Evolutionary conservation across 306 rosid genomes (phyloP).

Genomic region (Aeschynomene evenia): DNA sequence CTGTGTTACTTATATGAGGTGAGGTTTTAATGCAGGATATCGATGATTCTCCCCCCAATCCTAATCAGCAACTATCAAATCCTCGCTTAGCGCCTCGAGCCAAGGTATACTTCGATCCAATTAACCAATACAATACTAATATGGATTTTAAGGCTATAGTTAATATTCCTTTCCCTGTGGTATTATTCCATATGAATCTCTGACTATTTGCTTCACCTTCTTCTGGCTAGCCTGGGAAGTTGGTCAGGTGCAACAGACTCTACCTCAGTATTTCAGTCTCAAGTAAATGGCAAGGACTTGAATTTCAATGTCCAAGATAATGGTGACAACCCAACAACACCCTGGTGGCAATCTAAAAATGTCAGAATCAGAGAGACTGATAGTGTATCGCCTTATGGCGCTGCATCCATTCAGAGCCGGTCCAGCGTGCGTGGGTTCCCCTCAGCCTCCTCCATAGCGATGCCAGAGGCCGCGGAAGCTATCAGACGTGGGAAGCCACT

Average conservation of each 20-base stretch:
- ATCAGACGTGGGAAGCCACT: constrained; percentile 61
- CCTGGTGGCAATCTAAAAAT: constrained; percentile 64
- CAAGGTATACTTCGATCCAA: constrained; percentile 48
- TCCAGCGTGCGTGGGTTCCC: constrained; percentile 79
- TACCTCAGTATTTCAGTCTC: constrained; percentile 44
- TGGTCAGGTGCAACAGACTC: constrained; percentile 47
- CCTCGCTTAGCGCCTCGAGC: constrained; percentile 72
- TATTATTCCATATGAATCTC: constrained; percentile 12
- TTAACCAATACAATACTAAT: neutral
- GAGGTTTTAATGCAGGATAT: constrained; percentile 62
- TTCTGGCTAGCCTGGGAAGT: constrained; percentile 83
- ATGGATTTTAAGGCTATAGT: neutral
- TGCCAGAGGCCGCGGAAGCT: constrained; percentile 90
- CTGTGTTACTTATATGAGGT: constrained; percentile 10
- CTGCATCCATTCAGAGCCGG: constrained; percentile 38
- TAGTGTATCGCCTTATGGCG: constrained; percentile 31
- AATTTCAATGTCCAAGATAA: constrained; percentile 41
- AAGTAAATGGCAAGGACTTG: constrained; percentile 41
- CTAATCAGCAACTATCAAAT: constrained; percentile 81
- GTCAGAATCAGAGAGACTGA: constrained; percentile 51
- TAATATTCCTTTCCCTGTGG: constrained; percentile 12
- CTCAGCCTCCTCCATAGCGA: constrained; percentile 72
- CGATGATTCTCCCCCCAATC: constrained; percentile 75
- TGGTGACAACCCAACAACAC: constrained; percentile 43
- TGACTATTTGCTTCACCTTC: constrained; percentile 29